phyloP scores from a whole-genome alignment of 1,139 yeast species.

The Blastobotrys malaysiensis region DNA sequence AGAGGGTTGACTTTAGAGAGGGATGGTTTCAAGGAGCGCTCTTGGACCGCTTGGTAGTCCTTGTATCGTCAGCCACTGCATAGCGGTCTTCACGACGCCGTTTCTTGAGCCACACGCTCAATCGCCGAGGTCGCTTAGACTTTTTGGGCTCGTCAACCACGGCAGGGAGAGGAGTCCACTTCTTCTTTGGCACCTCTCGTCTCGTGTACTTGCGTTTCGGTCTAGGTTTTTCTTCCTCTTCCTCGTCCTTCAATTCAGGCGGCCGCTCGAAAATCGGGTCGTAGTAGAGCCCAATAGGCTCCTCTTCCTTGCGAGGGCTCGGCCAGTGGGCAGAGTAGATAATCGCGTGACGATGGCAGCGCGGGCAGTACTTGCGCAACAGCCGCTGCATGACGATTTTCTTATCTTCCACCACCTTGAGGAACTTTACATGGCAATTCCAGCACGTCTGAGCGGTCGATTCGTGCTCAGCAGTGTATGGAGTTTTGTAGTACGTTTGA shows the following conservation, averaged over 20 bases:
- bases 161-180: conserved; percentile 8
- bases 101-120: conserved; percentile 19
- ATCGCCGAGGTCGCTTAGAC: conserved; percentile 13
- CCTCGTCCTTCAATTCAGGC: conserved; percentile 3
- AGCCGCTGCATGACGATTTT: conserved; percentile 12
- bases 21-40: not conserved
- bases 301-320: conserved; percentile 11
- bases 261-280: not conserved
- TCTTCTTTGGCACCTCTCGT: conserved; percentile 1
- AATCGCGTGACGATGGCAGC: conserved; percentile 31
- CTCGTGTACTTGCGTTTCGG: conserved; percentile 7
- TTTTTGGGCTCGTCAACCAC: conserved; percentile 7
- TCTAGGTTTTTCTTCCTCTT: conserved; percentile 5
- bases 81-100: conserved; percentile 12
- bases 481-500: conserved; percentile 18
- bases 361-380: conserved; percentile 24
- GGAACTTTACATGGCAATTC: conserved; percentile 25
- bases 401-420: conserved; percentile 15
- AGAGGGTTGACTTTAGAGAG: too few species aligned
- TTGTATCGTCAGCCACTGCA: not conserved
- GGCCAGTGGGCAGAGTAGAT: conserved; percentile 31
- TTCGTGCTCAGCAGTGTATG: conserved; percentile 17
- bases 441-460: conserved; percentile 18
- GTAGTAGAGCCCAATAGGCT: conserved; percentile 19
- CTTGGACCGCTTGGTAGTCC: not conserved